These are phyloP conservation scores for Scedosporium aurantiacum DNA, from an alignment of 2,329 filamentous ascomycete genomes.

Conservation along the genomic window DNA sequence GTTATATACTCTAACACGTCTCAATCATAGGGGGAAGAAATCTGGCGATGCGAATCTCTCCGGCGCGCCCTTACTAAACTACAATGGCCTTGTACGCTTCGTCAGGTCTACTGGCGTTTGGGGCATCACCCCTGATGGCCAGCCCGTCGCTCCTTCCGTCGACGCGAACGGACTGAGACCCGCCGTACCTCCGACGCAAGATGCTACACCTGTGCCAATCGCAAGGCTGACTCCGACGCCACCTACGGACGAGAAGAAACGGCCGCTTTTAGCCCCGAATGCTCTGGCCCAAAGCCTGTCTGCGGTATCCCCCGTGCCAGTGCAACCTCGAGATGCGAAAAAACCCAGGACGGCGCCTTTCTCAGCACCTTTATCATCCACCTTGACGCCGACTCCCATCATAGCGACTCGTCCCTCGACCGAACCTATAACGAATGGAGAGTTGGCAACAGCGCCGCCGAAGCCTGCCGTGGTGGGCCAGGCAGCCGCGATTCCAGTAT, in stretches of 20 bases:
- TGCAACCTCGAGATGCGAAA: background rate
- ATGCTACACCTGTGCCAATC: background rate
- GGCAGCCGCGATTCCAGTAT: background rate
- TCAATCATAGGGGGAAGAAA: slow-evolving; percentile 3
- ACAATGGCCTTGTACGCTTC: slow-evolving; percentile 3
- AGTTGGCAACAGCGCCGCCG: background rate
- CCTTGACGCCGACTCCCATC: background rate
- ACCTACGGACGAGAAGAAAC: background rate
- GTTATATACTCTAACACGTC: background rate
- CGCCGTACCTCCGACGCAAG: background rate
- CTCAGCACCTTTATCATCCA: background rate
- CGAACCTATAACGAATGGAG: background rate
- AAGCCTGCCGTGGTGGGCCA: background rate
- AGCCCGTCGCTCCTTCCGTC: background rate
- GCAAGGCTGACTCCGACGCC: background rate
- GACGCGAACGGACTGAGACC: background rate
- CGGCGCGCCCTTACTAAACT: background rate
- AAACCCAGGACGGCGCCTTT: background rate
- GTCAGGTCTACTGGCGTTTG: background rate
- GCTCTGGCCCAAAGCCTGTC: background rate
- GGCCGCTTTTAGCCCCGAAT: background rate
- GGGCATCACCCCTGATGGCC: background rate
- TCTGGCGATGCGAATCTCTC: slow-evolving; percentile 3
- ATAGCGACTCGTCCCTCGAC: background rate
- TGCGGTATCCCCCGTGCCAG: background rate